phyloP scores from a whole-genome alignment of 1,139 yeast species.

The Pichia sp. region DNA sequence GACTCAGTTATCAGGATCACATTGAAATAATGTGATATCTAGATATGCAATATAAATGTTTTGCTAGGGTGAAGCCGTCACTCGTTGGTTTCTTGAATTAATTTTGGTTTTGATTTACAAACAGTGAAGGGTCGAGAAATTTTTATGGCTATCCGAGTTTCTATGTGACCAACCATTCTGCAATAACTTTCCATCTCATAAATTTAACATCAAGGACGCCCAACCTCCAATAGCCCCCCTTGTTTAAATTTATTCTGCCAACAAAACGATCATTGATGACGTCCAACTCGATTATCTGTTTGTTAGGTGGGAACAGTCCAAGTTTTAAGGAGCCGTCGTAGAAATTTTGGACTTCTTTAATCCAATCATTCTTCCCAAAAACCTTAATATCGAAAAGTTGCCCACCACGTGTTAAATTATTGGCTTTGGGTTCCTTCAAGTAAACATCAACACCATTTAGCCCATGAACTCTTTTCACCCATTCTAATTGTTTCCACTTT shows the following conservation, averaged over 20 bases:
- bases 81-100: neutral
- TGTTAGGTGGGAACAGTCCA: slow-evolving; percentile 17
- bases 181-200: slow-evolving; percentile 82
- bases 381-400: slow-evolving; percentile 14
- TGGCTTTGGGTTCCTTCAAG: slow-evolving; percentile 79
- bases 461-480: slow-evolving; percentile 60
- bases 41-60: neutral
- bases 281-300: slow-evolving; percentile 47
- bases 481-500: slow-evolving; percentile 51
- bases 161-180: slow-evolving; percentile 64
- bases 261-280: slow-evolving; percentile 53
- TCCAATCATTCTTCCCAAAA: slow-evolving; percentile 4
- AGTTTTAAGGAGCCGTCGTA: slow-evolving; percentile 32
- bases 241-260: slow-evolving; percentile 58
- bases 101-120: neutral
- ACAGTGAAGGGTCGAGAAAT: neutral
- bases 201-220: slow-evolving; percentile 77
- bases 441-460: slow-evolving; percentile 62
- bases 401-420: slow-evolving; percentile 41
- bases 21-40: too few species aligned
- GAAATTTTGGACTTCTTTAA: slow-evolving; percentile 33
- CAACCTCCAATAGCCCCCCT: slow-evolving; percentile 78
- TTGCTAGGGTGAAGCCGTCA: neutral
- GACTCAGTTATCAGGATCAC: too few species aligned
- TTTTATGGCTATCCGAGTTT: slow-evolving; percentile 6